Conservation (phyloP, 495 filamentous ascomycete genomes). For the Patellaria atrata region DNA sequence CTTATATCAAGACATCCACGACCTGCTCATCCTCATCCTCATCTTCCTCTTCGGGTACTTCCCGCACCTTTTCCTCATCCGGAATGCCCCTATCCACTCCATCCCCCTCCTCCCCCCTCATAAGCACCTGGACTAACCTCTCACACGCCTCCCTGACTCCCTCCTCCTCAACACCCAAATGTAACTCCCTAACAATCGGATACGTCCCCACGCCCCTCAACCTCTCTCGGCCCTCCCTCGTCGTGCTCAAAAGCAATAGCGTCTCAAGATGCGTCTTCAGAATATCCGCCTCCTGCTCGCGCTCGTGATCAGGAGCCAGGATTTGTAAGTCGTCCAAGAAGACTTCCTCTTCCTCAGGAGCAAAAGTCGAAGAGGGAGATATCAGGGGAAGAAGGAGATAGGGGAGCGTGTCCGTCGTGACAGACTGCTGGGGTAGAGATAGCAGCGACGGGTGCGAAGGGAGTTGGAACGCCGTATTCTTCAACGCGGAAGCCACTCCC, state of each 20-base stretch:
- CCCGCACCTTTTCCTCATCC: slow-evolving; percentile 11
- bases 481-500: slow-evolving; percentile 84
- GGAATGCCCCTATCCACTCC: slow-evolving; percentile 17
- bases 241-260: slow-evolving; percentile 66
- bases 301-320: slow-evolving; percentile 70
- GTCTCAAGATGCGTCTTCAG: slow-evolving; percentile 81
- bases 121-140: slow-evolving; percentile 77
- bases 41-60: slow-evolving; percentile 26
- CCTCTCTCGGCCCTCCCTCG: slow-evolving; percentile 53
- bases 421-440: slow-evolving; percentile 22
- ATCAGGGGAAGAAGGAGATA: slow-evolving; percentile 71
- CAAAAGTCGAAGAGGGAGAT: slow-evolving; percentile 42
- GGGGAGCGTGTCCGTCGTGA: slow-evolving; percentile 67
- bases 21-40: slow-evolving; percentile 34
- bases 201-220: slow-evolving; percentile 72
- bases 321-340: slow-evolving; percentile 84
- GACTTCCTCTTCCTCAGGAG: slow-evolving; percentile 52
- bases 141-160: slow-evolving; percentile 75
- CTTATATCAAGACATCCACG: slow-evolving; percentile 25
- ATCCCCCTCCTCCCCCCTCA: slow-evolving; percentile 56
- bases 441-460: slow-evolving; percentile 55
- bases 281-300: slow-evolving; percentile 61
- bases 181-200: slow-evolving; percentile 74
- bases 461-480: slow-evolving; percentile 67
- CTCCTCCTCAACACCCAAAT: slow-evolving; percentile 66